Base-by-base conservation (phyloP, 441 rosid species). In the Gossypium schwendimanii region DNA sequence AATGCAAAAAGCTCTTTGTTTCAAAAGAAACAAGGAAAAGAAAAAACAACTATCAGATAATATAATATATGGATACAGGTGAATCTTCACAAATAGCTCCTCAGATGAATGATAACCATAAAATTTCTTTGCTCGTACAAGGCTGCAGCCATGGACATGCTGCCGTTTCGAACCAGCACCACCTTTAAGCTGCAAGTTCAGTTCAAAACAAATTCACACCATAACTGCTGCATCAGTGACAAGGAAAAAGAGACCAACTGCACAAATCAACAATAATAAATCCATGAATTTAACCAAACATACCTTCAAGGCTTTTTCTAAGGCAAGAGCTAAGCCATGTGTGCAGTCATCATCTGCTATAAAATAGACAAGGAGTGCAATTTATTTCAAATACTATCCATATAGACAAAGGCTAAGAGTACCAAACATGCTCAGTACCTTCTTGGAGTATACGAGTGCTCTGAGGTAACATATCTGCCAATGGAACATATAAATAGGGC, bases 221-320 rank as follows among this genome's bases (percentile, higher is more conserved):
- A 79, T 45, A 64, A 52, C 14, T 21, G 31, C 33, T 26, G 18
- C n/a, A 78, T 55, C 21, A 75, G 60, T 49, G 28, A 68, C 41
- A 47, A 44, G 12, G 63, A 49, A 41, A 28, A 28, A 81, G 31
- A 41, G 44, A 20, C 54, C 54, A 68, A 54, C 67, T 68, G 28
- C 60, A 36, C 60, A 64, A 54, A 49, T 11, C 36, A 53, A n/a
- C 62, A 55, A 45, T 28, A 63, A 61, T n/a, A 70, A 57, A 17
- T 53, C 70, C 66, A 17, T 70, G 36, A 57, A 49, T 63, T 17
- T 24, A 71, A 63, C 57, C 57, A 65, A 33, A 62, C 76, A 62
- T 65, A 95, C 99, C 93, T 90, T 95, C 84, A 95, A 75, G 31
- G 96, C 93, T 68, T 90, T 91, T 84, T 95, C 99, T 66, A 91